Conservation (phyloP, 2,329 filamentous ascomycete genomes). For the Aspergillus brasiliensis region DNA sequence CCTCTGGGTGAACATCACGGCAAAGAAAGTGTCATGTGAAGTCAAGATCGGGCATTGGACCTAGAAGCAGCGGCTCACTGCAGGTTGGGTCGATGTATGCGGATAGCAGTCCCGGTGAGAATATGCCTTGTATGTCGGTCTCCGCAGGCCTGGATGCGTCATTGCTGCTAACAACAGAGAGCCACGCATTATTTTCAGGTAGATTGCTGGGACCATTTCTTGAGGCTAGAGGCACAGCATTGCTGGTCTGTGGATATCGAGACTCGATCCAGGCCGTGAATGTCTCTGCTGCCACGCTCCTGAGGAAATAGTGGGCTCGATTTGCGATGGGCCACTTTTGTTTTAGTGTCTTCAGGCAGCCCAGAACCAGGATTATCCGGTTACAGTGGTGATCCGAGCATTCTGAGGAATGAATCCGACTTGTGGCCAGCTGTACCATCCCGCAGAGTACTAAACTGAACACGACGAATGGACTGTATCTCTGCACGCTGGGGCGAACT, state of each 20-base stretch:
- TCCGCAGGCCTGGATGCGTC: background rate
- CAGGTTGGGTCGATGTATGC: constrained; percentile 36
- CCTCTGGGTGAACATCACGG: background rate
- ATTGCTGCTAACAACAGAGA: background rate
- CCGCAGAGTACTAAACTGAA: constrained; percentile 34
- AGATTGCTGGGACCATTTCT: constrained; percentile 3
- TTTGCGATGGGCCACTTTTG: constrained; percentile 35
- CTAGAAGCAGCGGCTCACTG: constrained; percentile 10
- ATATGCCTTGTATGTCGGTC: constrained; percentile 28
- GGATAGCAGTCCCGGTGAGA: constrained; percentile 29
- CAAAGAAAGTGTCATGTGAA: background rate
- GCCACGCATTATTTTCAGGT: background rate
- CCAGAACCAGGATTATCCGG: constrained; percentile 38
- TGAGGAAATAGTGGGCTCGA: constrained; percentile 29
- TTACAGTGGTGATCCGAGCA: constrained; percentile 43
- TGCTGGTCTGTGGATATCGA: constrained; percentile 6
- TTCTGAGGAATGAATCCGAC: constrained; percentile 36
- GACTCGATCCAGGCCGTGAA: constrained; percentile 16
- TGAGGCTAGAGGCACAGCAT: background rate
- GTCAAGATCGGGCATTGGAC: constrained; percentile 6
- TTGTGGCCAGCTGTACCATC: constrained; percentile 38
- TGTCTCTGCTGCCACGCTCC: constrained; percentile 30
- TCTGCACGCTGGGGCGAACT: constrained; percentile 34
- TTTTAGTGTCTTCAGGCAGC: constrained; percentile 35
- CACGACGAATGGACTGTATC: constrained; percentile 36